phyloP scores from a whole-genome alignment of 805 yeast species.

The Danielia oregonensis region DNA sequence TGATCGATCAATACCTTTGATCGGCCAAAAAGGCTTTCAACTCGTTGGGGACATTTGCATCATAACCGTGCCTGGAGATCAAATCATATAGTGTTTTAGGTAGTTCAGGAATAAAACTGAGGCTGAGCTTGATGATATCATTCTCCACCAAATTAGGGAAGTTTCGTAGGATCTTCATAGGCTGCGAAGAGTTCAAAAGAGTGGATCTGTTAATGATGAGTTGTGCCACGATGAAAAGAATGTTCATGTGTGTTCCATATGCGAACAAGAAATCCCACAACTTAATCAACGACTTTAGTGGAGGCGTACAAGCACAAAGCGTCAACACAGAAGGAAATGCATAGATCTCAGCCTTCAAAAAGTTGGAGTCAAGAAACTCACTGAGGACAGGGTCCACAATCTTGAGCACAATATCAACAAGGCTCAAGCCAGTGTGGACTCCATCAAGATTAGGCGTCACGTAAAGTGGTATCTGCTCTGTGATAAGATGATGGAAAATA shows the following conservation, averaged over 20 bases:
- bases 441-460: conserved; percentile 75
- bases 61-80: conserved; percentile 61
- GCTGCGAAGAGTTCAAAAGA: conserved; percentile 57
- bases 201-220: conserved; percentile 63
- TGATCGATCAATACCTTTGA: conserved; percentile 5
- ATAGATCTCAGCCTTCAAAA: conserved; percentile 78
- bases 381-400: conserved; percentile 71
- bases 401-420: conserved; percentile 71
- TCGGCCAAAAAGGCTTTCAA: conserved; percentile 19
- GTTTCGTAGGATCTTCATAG: conserved; percentile 71
- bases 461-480: conserved; percentile 69
- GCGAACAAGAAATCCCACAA: conserved; percentile 92
- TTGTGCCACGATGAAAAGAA: conserved; percentile 81
- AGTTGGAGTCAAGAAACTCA: conserved; percentile 53
- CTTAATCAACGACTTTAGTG: conserved; percentile 66
- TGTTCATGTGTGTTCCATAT: conserved; percentile 85
- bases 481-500: conserved; percentile 59
- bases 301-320: conserved; percentile 84
- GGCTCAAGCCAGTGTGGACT: conserved; percentile 68
- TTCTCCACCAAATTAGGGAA: conserved; percentile 70
- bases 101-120: conserved; percentile 73
- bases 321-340: conserved; percentile 84
- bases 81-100: conserved; percentile 65
- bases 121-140: conserved; percentile 71
- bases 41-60: conserved; percentile 38